Evolutionary conservation across 768 basidiomycete genomes (phyloP), one percentile per base, ranked within the genome.

Genomic region (Tylopilus sp.): DNA sequence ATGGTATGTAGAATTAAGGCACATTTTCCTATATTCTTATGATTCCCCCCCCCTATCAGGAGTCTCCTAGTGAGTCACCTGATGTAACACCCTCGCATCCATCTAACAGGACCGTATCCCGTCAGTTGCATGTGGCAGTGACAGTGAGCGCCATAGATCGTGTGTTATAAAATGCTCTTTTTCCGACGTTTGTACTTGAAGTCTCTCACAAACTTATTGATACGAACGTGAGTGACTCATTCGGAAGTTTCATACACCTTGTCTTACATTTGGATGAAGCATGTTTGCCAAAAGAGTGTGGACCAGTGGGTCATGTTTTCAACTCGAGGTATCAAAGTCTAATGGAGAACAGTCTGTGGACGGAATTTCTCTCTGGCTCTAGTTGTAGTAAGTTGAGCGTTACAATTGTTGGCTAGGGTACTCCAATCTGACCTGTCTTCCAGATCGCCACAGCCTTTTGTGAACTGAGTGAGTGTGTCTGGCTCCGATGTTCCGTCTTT

Each of bases 251-350:
- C 33, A 3, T 21, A n/a, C 28, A 26, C 33, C 30, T 36, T 7
- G 18, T 20, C 20, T 40, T 53, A 33, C 44, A 6, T 22, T 25
- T 1, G n/a, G 26, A 46, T 15, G 5, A 46, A 76, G 74, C 15
- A 71, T 81, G 69, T 82, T 81, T 55, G 72, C 76, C 9, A 63
- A 60, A 42, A 71, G 78, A 8, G 69, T 82, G 15, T 83, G 73
- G 66, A 66, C 63, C 56, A 57, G 82, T 83, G 62, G 52, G 78
- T 67, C 40, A 44, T 2, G 17, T 13, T 10, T 45, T 48, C 12
- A 2, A 18, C 41, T 12, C 31, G 17, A 10, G 2, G 6, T 4
- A 6, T 13, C 13, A 23, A 20, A n/a, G 28, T 3, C 30, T 57
- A 31, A 61, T 23, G 75, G 75, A 78, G 35, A 35, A n/a, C 23